Evolutionary conservation across 352 stramenopile genomes (phyloP), one percentile per base, ranked within the genome.

Genomic region (Pythium coloratum): DNA sequence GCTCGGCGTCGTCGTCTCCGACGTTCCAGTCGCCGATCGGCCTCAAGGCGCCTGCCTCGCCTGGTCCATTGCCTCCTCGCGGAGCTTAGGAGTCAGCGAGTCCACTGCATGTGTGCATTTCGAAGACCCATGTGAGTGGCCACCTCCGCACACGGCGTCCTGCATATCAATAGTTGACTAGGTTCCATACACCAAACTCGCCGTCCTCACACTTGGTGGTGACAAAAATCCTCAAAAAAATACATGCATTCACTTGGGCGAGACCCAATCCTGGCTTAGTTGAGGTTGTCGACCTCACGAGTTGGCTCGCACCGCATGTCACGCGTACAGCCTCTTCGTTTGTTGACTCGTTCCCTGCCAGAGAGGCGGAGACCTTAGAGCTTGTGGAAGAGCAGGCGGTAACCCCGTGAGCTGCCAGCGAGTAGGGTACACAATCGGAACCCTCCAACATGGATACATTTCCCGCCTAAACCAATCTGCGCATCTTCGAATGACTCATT

Each of bases 1-100:
- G 76, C 58, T 74, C 70, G 64, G 44, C 38, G 2, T 55, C 59
- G 26, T 82, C 44, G 54, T 68, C 62, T 64, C 67, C 55, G 24
- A 71, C 47, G 32, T 66, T 62, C 59, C 44, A 67, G 59, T 68
- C 55, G 18, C 32, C 60, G 34, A 47, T 38, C 18, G 44, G 40
- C 16, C 40, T 49, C 14, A 49, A 49, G 40, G 40, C 40, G 40
- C 40, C 40, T 24, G 18, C 40, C 9, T 44, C 38, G 38, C 38
- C 38, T 44, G 38, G 38, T 16, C 38, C 38, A 10, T 16, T 44
- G 38, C 38, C 38, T 4, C 38, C 38, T 44, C 38, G 38, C 40
- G 40, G 40, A 3, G 40, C 40, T 13, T 49, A 49, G 40, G 13
- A 24, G 14, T n/a, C 18, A 6, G 24, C 2, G 6, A 6, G 6